Base-by-base conservation (phyloP, 106 monocot genomes). In the Allium fistulosum region DNA sequence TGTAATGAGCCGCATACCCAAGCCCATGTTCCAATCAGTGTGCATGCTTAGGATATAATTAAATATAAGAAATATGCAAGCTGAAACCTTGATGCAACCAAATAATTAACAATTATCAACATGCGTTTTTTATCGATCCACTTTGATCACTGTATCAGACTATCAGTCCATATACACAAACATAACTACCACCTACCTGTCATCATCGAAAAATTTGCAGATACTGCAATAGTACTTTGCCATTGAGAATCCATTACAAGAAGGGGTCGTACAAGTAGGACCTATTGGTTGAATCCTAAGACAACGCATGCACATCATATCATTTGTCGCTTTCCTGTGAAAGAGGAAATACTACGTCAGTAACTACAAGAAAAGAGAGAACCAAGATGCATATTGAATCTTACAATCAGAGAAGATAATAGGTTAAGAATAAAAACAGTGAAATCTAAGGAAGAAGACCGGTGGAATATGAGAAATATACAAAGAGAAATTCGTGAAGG, bases 151-250 rank as follows among this genome's bases (percentile, higher is more conserved):
- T 37, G 37, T 37, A 37, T 37, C 5, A 37, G 37, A 4, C 37
- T 22, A 22, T 22, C 22, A 22, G 1, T 22, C 22, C 22, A 22
- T 1, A 22, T 22, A 22, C 37, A 37, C 5, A 37, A 37, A 37
- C 37, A 37, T 4, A 37, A 37, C 37, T 37, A 37, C 37, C 37
- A 37, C 37, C 37, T 87, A 99, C 99, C 99, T 90, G 83, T 99
- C 93, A 80, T 99, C 99, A 78, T 99, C 93, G 77, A 99, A 99
- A 81, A 99, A 87, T 74, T 99, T 99, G 89, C 99, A 99, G 53
- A 99, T 87, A 78, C 57, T 99, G 78, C 99, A 99, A 70, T 73
- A 99, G 65, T 99, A 99, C 73, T 93, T 93, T 4, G 93, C 90
- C 99, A 99, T 99, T 27, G 72, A 82, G 72, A 99, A 77, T 63